Conservation (phyloP, 1,139 yeast species). For the Yamadazyma diddensiae region DNA sequence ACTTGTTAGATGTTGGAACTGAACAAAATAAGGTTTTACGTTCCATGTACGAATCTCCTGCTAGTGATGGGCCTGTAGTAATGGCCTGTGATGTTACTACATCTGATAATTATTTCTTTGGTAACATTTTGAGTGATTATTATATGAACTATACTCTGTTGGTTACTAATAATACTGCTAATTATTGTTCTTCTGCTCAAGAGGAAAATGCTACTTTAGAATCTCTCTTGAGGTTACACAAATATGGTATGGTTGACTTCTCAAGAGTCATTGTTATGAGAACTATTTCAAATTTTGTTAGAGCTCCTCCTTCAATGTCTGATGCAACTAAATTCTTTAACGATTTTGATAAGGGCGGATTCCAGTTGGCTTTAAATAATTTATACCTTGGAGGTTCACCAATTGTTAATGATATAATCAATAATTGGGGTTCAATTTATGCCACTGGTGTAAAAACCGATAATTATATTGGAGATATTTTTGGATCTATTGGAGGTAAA, state of each 20-base stretch:
- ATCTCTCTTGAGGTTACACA: conserved; percentile 54
- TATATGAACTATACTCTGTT: conserved; percentile 46
- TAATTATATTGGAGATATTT: conserved; percentile 61
- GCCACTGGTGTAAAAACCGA: conserved; percentile 22
- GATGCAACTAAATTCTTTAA: conserved; percentile 49
- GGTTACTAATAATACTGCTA: conserved; percentile 58
- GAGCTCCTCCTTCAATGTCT: conserved; percentile 44
- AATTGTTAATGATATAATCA: conserved; percentile 49
- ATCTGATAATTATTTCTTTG: conserved; percentile 60
- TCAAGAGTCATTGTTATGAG: conserved; percentile 60
- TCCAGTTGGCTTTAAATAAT: conserved; percentile 47
- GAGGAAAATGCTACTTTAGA: conserved; percentile 69
- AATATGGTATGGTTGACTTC: conserved; percentile 54
- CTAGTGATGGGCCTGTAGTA: conserved; percentile 49
- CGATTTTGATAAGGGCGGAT: conserved; percentile 52
- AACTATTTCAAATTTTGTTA: conserved; percentile 61
- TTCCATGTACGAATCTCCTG: conserved; percentile 44
- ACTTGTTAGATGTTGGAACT: conserved; percentile 43
- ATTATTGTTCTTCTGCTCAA: conserved; percentile 63
- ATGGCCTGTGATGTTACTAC: conserved; percentile 60
- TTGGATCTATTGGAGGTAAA: conserved; percentile 46
- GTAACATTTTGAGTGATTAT: conserved; percentile 49
- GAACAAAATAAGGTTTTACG: conserved; percentile 43
- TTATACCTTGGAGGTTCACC: conserved; percentile 56
- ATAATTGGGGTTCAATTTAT: conserved; percentile 42